Evolutionary conservation across 2,329 filamentous ascomycete species (phyloP), one percentile per base, ranked within the genome.

Genomic region (Aspergillus pseudonomiae): DNA sequence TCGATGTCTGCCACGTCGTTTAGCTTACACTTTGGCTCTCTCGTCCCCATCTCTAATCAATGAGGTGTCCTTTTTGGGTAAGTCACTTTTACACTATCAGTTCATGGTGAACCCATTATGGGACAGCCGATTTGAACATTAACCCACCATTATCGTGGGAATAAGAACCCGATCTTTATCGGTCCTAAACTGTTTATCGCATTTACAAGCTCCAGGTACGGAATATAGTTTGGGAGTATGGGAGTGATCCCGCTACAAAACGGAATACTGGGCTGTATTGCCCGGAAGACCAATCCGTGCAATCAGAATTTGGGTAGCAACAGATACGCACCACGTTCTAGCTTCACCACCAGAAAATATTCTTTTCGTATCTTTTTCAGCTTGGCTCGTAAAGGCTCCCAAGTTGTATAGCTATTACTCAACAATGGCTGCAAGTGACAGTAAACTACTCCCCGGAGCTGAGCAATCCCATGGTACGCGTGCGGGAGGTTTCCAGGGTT

Each of bases 401-500:
- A 41, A 41, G 39, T 41, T 41, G 39, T 41, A 41, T 41, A 41
- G 39, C 16, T n/a, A 41, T 41, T 41, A 41, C 39, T 41, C 26
- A 50, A 28, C 21, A 28, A 48, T 26, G 11, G 52, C 39, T 21
- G 32, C 21, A 10, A 10, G 48, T 52, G 28, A 12, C 10, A 39
- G 52, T 55, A 55, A 39, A n/a, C 52, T 55, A 53, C 30, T 41
- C 32, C 30, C n/a, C 28, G 32, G 9, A 39, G 24, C 26, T 55
- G 52, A 55, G 21, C 21, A 19, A 19, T 36, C 21, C 52, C 52
- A 55, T 55, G 52, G 52, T 55, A 55, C 52, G 10, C 32, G 6
- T 21, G 52, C 52, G 52, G 52, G 52, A 55, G 34, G 32, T 55
- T 55, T 11, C 52, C 34, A 55, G 39, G 52, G 52, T 55, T 41